These are phyloP conservation scores for Penicillium sp. DNA, from an alignment of 2,329 filamentous ascomycete species.

Conservation along the genomic window DNA sequence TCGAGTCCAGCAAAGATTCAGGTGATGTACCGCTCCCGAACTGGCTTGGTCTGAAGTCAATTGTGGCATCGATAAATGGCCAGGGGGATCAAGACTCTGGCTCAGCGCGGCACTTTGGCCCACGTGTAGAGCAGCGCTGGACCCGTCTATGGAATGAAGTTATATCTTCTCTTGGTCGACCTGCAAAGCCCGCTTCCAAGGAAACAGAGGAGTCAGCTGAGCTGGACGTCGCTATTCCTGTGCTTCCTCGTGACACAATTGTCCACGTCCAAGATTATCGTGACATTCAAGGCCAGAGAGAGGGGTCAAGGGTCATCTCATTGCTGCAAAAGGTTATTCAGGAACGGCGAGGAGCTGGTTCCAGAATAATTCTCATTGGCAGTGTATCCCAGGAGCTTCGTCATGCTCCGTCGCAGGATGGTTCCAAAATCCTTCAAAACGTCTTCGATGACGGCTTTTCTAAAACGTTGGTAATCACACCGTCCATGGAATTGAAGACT, in stretches of 20 bases:
- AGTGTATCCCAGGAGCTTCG: slow-evolving; percentile 60
- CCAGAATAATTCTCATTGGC: slow-evolving; percentile 75
- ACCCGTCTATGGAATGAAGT: slow-evolving; percentile 37
- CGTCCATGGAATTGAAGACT: slow-evolving; percentile 41
- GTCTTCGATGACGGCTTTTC: slow-evolving; percentile 48
- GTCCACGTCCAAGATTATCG: slow-evolving; percentile 79
- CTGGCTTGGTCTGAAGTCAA: slow-evolving; percentile 31
- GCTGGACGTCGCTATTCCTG: slow-evolving; percentile 9
- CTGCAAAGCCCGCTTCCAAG: background rate
- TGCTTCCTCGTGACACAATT: slow-evolving; percentile 54
- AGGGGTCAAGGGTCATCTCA: slow-evolving; percentile 68
- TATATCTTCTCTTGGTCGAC: slow-evolving; percentile 26
- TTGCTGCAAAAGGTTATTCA: slow-evolving; percentile 72
- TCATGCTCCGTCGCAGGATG: slow-evolving; percentile 43
- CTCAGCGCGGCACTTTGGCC: slow-evolving; percentile 16
- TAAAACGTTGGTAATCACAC: slow-evolving; percentile 56
- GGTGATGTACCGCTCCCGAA: slow-evolving; percentile 36
- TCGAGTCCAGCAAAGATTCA: slow-evolving; percentile 32
- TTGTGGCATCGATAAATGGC: slow-evolving; percentile 34
- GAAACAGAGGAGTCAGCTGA: slow-evolving; percentile 12
- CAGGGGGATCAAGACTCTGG: slow-evolving; percentile 25
- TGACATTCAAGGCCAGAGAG: slow-evolving; percentile 68
- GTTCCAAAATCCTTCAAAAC: slow-evolving; percentile 49
- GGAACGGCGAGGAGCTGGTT: slow-evolving; percentile 67
- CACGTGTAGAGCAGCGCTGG: slow-evolving; percentile 33